These are phyloP conservation scores for Solanum commersonii DNA, from an alignment of 257 asterid species.

Conservation along the genomic window DNA sequence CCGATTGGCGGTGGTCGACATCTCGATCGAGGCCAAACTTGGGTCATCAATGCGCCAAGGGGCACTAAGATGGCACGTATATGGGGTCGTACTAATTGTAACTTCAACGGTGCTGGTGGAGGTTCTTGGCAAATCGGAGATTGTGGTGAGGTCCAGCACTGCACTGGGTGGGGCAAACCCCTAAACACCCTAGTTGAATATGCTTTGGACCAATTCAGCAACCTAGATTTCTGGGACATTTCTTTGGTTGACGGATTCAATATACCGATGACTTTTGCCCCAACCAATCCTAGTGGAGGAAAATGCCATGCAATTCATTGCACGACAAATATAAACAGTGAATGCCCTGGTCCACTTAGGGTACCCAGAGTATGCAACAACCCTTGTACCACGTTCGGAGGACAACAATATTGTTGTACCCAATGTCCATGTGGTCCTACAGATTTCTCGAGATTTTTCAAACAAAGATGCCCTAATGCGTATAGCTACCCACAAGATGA, in stretches of 20 bases:
- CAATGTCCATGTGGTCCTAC: conserved; percentile 57
- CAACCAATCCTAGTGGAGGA: neutral
- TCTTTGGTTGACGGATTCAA: conserved; percentile 63
- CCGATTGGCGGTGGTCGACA: conserved; percentile 22
- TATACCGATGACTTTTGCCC: conserved; percentile 28
- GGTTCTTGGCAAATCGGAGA: conserved; percentile 28
- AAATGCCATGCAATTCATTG: conserved; percentile 30
- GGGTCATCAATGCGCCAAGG: conserved; percentile 4
- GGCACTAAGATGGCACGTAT: conserved; percentile 16
- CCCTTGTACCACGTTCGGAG: conserved; percentile 60
- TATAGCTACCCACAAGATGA: conserved; percentile 52
- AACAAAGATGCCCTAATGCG: conserved; percentile 43
- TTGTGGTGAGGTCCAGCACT: conserved; percentile 24
- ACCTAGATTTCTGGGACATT: conserved; percentile 46
- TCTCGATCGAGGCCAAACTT: conserved; percentile 12
- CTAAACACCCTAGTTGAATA: conserved; percentile 58
- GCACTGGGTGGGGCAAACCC: conserved; percentile 26
- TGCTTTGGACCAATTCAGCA: conserved; percentile 24
- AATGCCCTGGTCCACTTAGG: conserved; percentile 43
- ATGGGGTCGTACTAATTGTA: conserved; percentile 30
- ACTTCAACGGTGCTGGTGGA: conserved; percentile 8
- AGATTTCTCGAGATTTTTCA: conserved; percentile 38
- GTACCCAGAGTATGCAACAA: conserved; percentile 69
- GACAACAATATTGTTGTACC: conserved; percentile 61
- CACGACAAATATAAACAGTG: conserved; percentile 32